Evolutionary conservation across 2,329 filamentous ascomycete species (phyloP), one percentile per base, ranked within the genome.

Genomic region (Claviceps humidiphila): DNA sequence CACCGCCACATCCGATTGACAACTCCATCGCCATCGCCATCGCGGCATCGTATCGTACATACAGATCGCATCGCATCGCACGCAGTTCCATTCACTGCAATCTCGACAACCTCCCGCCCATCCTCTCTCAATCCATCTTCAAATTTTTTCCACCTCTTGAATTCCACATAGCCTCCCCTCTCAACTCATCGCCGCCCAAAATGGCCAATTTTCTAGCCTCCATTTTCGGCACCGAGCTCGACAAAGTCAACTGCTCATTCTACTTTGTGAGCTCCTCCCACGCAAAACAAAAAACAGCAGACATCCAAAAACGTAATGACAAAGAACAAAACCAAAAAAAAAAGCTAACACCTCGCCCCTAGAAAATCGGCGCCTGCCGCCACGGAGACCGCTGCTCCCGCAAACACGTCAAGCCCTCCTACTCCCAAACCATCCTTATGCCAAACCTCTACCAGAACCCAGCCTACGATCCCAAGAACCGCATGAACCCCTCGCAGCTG

Each of bases 201-300:
- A 95, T 95, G 90, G 90, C 90, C 66, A 96, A 96, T 77, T 97
- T 96, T 69, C 87, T 98, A 69, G 93, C 93, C 64, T 95, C 89
- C 68, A 98, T 98, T 74, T 98, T 98, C 78, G 93, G 93, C 65
- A 98, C 93, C 34, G 93, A 98, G 79, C 93, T 97, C 72, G 93
- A 98, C 83, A 98, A 91, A 68, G 90, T 96, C 76, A 96, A 97
- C 80, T 96, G 93, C 81, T 93, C 87, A 53, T 98, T 98, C 81
- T 98, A 98, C 82, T 73, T 73, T 56, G 68, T 71, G 65, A 60
- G 68, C 63, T 8, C 41, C 20, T 13, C 9, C 9, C 14, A 4
- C 30, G 13, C 14, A 9, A 22, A 22, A 22, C 3, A n/a, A 13
- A 13, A 30, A 44, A 9, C 8, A 30, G 7, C 7, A 26, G n/a